Evolutionary conservation across 2,329 filamentous ascomycete species (phyloP), one percentile per base, ranked within the genome.

Genomic region (Xylaria digitata): DNA sequence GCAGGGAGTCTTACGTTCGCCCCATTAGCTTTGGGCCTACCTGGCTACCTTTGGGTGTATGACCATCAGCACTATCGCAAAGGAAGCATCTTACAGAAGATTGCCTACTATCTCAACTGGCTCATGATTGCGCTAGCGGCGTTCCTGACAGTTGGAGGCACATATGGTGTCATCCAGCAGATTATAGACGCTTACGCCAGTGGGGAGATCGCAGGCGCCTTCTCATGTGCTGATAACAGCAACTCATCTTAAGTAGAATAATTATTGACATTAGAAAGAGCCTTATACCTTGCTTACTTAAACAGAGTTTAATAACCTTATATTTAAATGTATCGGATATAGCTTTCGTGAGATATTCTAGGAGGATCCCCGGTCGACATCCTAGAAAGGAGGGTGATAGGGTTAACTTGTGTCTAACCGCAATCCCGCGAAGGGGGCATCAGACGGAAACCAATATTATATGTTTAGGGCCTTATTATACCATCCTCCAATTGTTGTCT

Each of bases 11-110:
- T 61, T 37, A 61, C 48, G 34, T 61, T 61, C 23, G 48, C 59
- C 8, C 59, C 48, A 7, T 45, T 53, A 17, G 48, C 59, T 13
- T 40, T 53, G 13, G 59, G 48, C 6, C 26, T 61, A n/a, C 48
- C 59, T 15, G 30, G 48, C 19, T 63, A 63, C 19, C 50, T 63
- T 40, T 63, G 50, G 50, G 43, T 63, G 30, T 49, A 63, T 52
- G 60, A 63, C n/a, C 60, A 48, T 26, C 60, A 63, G 30, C 60
- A 56, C 52, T 63, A 63, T 26, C 60, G 60, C 43, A 56, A 37
- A 5, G 60, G 52, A 26, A 57, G 34, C 40, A 17, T 34, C 15
- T 21, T n/a, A 37, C 34, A 49, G 23, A 50, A 26, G 26, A 54
- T 55, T 17, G 42, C 34, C 13, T 63, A 50, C 52, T 56, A 45